Conservation (phyloP, 2,329 filamentous ascomycete species). For the Alternaria conjuncta region DNA sequence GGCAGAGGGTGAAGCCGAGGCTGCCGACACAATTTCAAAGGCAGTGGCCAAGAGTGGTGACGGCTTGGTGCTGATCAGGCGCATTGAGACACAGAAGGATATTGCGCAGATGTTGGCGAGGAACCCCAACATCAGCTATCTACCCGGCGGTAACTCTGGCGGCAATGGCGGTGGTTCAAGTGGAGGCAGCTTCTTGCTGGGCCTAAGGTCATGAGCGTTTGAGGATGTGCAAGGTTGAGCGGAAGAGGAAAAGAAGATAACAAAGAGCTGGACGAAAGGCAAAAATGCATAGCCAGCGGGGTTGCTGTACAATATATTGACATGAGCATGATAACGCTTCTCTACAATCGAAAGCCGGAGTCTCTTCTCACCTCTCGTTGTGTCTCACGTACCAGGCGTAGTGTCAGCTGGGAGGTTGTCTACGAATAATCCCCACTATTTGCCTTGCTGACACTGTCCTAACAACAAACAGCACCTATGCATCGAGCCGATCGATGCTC, state of each 20-base stretch:
- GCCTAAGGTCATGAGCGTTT: slow-evolving; percentile 59
- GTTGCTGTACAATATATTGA: slow-evolving; percentile 42
- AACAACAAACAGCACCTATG: neutral
- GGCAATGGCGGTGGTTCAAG: slow-evolving; percentile 64
- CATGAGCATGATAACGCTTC: slow-evolving; percentile 12
- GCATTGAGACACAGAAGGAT: slow-evolving; percentile 95
- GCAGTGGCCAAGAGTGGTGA: slow-evolving; percentile 93
- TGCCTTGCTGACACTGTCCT: neutral
- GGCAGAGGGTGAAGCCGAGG: slow-evolving; percentile 96
- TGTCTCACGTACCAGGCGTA: neutral
- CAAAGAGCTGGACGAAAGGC: neutral
- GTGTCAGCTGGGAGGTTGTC: neutral
- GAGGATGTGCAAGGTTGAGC: neutral
- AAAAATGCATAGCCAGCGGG: slow-evolving; percentile 32
- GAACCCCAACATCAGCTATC: slow-evolving; percentile 95
- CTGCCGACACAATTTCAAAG: slow-evolving; percentile 91
- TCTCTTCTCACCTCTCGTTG: neutral
- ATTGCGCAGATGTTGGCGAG: slow-evolving; percentile 87
- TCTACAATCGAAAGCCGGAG: slow-evolving; percentile 1
- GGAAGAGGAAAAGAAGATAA: neutral
- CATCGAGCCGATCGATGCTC: neutral
- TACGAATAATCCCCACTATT: neutral
- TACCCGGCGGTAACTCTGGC: slow-evolving; percentile 75
- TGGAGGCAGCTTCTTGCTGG: slow-evolving; percentile 69
- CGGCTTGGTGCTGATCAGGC: slow-evolving; percentile 91